Evolutionary conservation across 75 land plant genomes (phyloP), one percentile per base, ranked within the genome.

Genomic region (Cryptomeria japonica): DNA sequence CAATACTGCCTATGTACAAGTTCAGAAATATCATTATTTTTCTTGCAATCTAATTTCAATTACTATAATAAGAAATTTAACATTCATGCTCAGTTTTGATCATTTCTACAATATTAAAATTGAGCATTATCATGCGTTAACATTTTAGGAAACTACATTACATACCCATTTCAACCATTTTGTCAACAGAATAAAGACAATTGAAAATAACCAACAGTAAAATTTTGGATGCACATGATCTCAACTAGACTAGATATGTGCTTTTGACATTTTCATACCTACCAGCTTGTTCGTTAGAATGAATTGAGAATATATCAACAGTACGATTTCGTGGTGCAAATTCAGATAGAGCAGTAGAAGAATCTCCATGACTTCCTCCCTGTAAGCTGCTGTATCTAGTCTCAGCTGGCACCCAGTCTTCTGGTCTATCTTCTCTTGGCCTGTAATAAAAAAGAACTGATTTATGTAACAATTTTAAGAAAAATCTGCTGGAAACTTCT

Each of bases 341-440:
- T 86, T 16, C 77, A 84, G 53, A 68, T 87, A 90, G 85, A 85
- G 80, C 28, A 87, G 14, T 90, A 64, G 88, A 78, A 86, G 31
- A 86, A 0, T 70, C 87, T 78, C 88, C 87, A 86, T 39, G 36
- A 34, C 18, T 75, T 58, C 18, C 41, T 38, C 53, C 80, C 0
- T 51, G 85, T 42, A 83, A 5, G 32, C 86, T 79, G 37, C 7
- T 5, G 42, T 73, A 75, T 32, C 51, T 84, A n/a, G 84, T 19
- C 78, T 92, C 92, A 36, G 73, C 88, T 86, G 94, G 96, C 1
- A 92, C 94, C 94, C 96, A 95, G 10, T 93, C 94, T 85, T 86
- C 91, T 79, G 96, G 96, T 78, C 96, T 93, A 83, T 89, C 96
- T 86, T 58, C 36, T 89, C 94, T 92, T 83, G 28, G 87, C 79